Evolutionary conservation across 1,139 yeast species (phyloP), one percentile per base, ranked within the genome.

Genomic region (Geotrichum restrictum): DNA sequence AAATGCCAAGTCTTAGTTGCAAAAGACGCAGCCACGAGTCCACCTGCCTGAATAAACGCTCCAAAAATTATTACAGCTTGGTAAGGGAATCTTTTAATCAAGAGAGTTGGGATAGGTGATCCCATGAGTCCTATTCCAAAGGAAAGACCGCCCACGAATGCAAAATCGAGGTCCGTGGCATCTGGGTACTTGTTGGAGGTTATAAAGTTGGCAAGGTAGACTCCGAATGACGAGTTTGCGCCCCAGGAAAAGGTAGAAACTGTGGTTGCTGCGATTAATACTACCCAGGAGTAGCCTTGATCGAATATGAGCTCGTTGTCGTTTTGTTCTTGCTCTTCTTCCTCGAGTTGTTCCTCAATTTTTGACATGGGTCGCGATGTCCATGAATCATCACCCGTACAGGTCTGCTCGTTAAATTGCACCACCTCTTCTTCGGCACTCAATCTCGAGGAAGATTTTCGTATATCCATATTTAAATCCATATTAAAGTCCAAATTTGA

Each of bases 181-280:
- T 81, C 85, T 0, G 79, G 76, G 58, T 82, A 83, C 1, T 71
- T 68, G 45, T 76, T 65, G 42, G 72, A 62, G 18, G 71, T 64
- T 27, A 81, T 62, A 62, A 82, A 86, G 61, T 72, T 82, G 34
- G 79, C 75, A 36, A 86, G 68, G 60, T 80, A 84, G 2, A 86
- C 84, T 48, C 93, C 91, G 62, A 76, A 85, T 0, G 81, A 78
- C 3, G 86, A 79, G 61, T 82, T 83, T 44, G 83, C 74, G 21
- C 95, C 95, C 94, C 95, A 86, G 0, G 89, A 79, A 31, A 81
- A 70, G 56, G 80, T 75, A 58, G 77, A 75, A 45, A 81, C 72
- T 27, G 76, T 62, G 65, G 79, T 72, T 0, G 79, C 79, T 59
- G 85, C 78, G 1, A 77, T 52, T 0, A 83, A 80, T 51, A 82